Conservation (phyloP, 2,329 filamentous ascomycete species). For the Colletotrichum sp. region DNA sequence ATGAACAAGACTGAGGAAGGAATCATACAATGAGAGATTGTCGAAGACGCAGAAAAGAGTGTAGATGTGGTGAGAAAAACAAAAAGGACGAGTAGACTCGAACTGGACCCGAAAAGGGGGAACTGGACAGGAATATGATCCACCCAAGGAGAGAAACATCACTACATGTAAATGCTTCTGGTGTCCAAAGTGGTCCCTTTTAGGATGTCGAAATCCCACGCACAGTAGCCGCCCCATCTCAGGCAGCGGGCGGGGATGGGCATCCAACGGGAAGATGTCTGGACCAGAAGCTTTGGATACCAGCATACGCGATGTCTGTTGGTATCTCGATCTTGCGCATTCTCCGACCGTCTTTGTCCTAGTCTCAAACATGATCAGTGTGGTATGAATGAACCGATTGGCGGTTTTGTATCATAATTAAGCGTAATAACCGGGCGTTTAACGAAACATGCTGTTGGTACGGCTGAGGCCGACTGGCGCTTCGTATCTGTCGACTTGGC, state of each 20-base stretch:
- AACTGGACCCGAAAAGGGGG: not conserved
- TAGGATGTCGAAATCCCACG: not conserved
- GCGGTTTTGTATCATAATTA: not conserved
- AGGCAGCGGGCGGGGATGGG: not conserved
- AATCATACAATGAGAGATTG: not conserved
- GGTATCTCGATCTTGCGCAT: not conserved
- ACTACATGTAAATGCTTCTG: not conserved
- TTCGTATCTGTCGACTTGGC: not conserved
- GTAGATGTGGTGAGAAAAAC: not conserved
- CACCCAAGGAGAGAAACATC: not conserved
- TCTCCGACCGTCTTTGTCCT: not conserved
- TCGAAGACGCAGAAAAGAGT: not conserved
- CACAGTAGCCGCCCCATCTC: not conserved
- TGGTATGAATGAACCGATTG: not conserved
- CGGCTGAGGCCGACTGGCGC: not conserved
- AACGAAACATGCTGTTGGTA: not conserved
- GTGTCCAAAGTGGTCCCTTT: not conserved
- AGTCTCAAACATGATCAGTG: not conserved
- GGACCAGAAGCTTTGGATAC: not conserved
- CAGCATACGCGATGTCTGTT: not conserved
- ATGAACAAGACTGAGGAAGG: not conserved
- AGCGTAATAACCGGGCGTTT: not conserved
- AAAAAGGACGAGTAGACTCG: not conserved
- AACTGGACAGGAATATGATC: not conserved
- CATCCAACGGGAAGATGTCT: not conserved